Evolutionary conservation across 169 alveolate species (phyloP), one percentile per base, ranked within the genome.

Genomic region (Plasmodium yoelii): DNA sequence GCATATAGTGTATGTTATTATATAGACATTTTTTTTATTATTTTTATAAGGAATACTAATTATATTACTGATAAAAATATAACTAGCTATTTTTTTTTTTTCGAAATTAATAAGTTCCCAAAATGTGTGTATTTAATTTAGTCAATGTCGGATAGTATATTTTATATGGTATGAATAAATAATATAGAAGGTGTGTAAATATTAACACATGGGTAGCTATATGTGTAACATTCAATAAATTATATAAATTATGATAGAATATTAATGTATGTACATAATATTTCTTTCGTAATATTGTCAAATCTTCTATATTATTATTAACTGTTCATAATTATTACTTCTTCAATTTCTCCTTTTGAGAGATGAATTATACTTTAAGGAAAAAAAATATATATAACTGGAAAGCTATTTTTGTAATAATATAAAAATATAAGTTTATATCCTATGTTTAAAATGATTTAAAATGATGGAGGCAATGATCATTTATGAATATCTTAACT

Each of bases 211-310:
- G 13, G 19, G 67, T 63, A 55, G 63, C 71, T 73, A 73, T 46
- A 51, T 34, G 61, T 61, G 71, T 63, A 74, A 28, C 74, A 51
- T 65, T 61, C 42, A 34, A 34, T 34, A 34, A 34, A 34, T 34
- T 3, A 34, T 34, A 34, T 34, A 61, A 74, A 59, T 74, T 74
- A 74, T 59, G 56, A 22, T 22, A 73, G n/a, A 13, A 44, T 57
- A 42, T 60, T 46, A 61, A 74, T 74, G 88, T 74, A 74, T 59
- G 56, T 74, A 74, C 88, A 72, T 72, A 73, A 57, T 73, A 12
- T 60, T 74, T 74, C 12, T 19, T 59, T 47, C 68, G 44, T 24
- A 18, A 39, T 44, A 61, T 18, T 18, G 42, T 47, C 5, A 61
- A 55, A 57, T 19, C 57, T 74, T 59, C 47, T 24, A 61, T 46